These are phyloP conservation scores for Diddensiella caesifluorescens DNA, from an alignment of 805 yeast genomes.

Conservation along the genomic window DNA sequence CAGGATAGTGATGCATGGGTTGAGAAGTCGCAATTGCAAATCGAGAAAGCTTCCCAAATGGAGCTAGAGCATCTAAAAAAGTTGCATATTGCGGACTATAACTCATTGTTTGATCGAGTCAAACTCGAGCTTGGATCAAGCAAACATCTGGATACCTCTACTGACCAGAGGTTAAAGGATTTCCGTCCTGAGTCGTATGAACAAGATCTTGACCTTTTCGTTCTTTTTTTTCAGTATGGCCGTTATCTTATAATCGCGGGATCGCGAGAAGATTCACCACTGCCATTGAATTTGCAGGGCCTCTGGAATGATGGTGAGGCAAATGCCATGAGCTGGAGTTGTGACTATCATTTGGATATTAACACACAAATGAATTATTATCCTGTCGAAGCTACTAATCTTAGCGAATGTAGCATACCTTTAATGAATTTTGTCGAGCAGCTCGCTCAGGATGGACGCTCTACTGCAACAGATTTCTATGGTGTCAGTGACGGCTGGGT, in stretches of 20 bases:
- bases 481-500: slow-evolving; percentile 14
- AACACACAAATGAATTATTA: slow-evolving; percentile 16
- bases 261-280: slow-evolving; percentile 8
- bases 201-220: slow-evolving; percentile 5
- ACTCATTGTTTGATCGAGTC: slow-evolving; percentile 5
- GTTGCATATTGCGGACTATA: slow-evolving; percentile 6
- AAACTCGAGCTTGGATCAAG: background rate
- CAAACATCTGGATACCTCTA: background rate
- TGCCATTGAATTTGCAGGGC: slow-evolving; percentile 15
- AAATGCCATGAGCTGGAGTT: slow-evolving; percentile 13
- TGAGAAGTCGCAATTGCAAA: background rate
- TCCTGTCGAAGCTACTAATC: slow-evolving; percentile 10
- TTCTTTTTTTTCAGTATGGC: slow-evolving; percentile 8
- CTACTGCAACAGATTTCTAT: slow-evolving; percentile 11
- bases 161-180: slow-evolving; percentile 1
- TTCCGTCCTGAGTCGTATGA: slow-evolving; percentile 3
- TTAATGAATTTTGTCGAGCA: slow-evolving; percentile 5
- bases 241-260: slow-evolving; percentile 12
- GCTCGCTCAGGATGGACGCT: slow-evolving; percentile 8
- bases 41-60: background rate
- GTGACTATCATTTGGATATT: slow-evolving; percentile 15
- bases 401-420: slow-evolving; percentile 10
- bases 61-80: background rate
- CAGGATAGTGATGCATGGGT: slow-evolving; percentile 1
- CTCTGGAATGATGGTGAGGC: slow-evolving; percentile 15